Base-by-base conservation (phyloP, 2,329 filamentous ascomycete genomes). In the Dactylella cylindrospora region DNA sequence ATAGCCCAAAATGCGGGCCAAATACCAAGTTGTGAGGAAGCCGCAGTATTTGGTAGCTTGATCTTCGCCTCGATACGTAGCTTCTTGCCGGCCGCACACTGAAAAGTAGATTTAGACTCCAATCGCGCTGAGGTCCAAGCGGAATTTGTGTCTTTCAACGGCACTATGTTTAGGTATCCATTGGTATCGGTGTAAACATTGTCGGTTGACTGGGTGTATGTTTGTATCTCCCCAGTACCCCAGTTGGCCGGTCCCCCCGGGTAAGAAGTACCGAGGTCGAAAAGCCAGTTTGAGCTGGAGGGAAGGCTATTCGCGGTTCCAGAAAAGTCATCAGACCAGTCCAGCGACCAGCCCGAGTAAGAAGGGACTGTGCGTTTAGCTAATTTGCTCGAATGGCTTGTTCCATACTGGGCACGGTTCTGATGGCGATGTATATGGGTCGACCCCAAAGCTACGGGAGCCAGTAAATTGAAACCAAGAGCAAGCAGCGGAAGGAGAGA, bases 1-100 rank as follows among this genome's bases (percentile, higher is more conserved):
- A 78, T 71, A 17, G 73, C 68, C 76, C 76, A 78, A 64, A 78
- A 77, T 0, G 76, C 76, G 0, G 73, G 74, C 76, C 76, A 78
- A 66, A 77, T 64, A 3, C 66, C 66, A 10, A 38, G 33, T 6
- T 65, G 61, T 19, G 53, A 43, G 1, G 25, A 17, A 20, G 5
- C 35, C 1, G 43, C 13, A 2, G 51, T 50, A 15, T 23, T 33
- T 13, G 50, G 43, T 2, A 77, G 66, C 65, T 70, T 72, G 60
- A 78, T 70, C 12, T 66, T 66, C 3, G 73, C 71, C 66, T 77
- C 73, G 45, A 76, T 70, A 49, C 72, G 71, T 44, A 77, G 59
- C 46, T 70, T 71, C 23, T 71, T 66, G 38, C 73, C 72, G 3
- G 67, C 19, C 1, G 60, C 67, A 45, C 72, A 73, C 10, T 64